A percentile compares a stretch with the other conserved stretches of the same genome.
phyloP scores from a whole-genome alignment of 352 stramenopile genomes.

The Phytophthora macrochlamydospora region DNA sequence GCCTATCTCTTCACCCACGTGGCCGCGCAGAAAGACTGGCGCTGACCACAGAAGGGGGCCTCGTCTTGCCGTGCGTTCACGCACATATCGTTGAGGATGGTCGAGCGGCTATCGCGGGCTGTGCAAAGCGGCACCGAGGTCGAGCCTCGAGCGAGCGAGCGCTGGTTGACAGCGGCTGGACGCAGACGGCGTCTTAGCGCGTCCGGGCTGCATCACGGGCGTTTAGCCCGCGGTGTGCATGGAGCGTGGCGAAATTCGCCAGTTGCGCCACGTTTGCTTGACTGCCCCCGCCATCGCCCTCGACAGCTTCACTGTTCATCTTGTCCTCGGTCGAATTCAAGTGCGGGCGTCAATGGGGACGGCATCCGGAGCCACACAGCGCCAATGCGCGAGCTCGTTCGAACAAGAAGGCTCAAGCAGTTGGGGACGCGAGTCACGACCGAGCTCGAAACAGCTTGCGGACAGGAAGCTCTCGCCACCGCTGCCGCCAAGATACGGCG shows the following conservation, averaged over 20 bases:
- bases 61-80: slow-evolving; percentile 20
- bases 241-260: slow-evolving; percentile 30
- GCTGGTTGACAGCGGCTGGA: slow-evolving; percentile 32
- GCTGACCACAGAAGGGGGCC: slow-evolving; percentile 26
- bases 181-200: slow-evolving; percentile 15
- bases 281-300: neutral
- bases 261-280: slow-evolving; percentile 15
- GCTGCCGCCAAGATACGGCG: slow-evolving; percentile 24
- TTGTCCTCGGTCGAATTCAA: neutral
- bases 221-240: slow-evolving; percentile 7
- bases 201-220: neutral
- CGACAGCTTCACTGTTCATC: neutral
- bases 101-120: slow-evolving; percentile 17
- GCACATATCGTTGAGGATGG: slow-evolving; percentile 36
- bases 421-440: slow-evolving; percentile 8
- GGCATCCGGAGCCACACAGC: neutral
- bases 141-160: no score
- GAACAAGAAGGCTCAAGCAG: slow-evolving; percentile 11
- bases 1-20: slow-evolving; percentile 26
- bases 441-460: slow-evolving; percentile 33
- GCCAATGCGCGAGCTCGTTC: neutral
- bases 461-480: slow-evolving; percentile 14
- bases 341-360: neutral
- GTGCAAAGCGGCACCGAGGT: slow-evolving; percentile 15
- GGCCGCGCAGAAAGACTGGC: slow-evolving; percentile 23